Evolutionary conservation across 1,284 basidiomycete genomes (phyloP), one percentile per base, ranked within the genome.

Genomic region (Lignosus rhinocerotis): DNA sequence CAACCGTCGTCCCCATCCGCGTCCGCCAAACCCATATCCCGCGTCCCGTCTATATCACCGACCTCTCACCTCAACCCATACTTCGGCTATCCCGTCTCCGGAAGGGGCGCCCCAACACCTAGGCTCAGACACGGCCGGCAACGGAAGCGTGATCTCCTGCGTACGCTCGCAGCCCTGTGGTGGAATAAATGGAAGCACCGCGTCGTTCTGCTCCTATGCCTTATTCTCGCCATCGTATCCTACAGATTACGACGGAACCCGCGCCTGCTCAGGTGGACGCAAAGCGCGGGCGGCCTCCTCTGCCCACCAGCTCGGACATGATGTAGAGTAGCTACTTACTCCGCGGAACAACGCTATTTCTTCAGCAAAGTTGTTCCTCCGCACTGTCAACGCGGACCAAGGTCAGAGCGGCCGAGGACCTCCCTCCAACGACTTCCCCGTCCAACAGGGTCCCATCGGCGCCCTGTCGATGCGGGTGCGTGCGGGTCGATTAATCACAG

Each of bases 11-110:
- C 41, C 43, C 42, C 31, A 19, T 43, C 21, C 31, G 21, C 55
- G 33, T 43, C 53, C 14, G 21, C 46, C 19, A 44, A 39, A 44
- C 43, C 55, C 16, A 47, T 59, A 51, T 36, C 51, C 39, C 58
- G 59, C 30, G 55, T 56, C 44, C 60, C 58, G 9, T 60, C 50
- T 70, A 65, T 84, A 58, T 76, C 80, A 31, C 77, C 84, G 14
- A 81, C 80, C 25, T 90, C 89, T 30, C 66, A 75, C 39, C 72
- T 83, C 51, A 94, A 93, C 65, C 92, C 92, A 0, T 93, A 88
- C 74, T 94, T 86, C 66, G 92, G 92, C n/a, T 94, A 94, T 71
- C 90, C 93, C 0, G 73, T 78, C 48, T 68, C 74, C 36, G 72
- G 64, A 16, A 21, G 63, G 34, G 57, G 52, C 39, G 55, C 57